phyloP scores from a whole-genome alignment of 192 early-diverging fungal genomes.

The Gryganskiella cystojenkinii region DNA sequence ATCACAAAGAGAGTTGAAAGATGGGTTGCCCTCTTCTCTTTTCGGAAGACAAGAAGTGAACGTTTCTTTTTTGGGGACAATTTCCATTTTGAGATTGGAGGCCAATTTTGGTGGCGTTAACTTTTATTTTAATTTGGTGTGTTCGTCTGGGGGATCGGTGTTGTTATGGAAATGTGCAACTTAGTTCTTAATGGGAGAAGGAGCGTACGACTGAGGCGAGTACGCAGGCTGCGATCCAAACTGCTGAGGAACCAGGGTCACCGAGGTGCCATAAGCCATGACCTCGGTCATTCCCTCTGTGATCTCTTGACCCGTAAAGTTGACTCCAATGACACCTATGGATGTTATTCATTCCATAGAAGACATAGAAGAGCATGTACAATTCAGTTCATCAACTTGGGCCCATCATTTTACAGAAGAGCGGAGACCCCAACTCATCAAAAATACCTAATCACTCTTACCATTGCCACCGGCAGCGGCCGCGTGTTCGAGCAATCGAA shows the following conservation, averaged over 20 bases:
- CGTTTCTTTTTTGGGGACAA: too few species aligned
- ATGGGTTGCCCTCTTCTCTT: too few species aligned
- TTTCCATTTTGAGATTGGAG: too few species aligned
- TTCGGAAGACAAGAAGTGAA: too few species aligned
- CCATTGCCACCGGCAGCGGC: conserved; percentile 49
- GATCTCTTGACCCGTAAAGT: conserved; percentile 36
- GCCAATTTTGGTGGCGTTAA: too few species aligned
- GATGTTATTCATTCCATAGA: background rate
- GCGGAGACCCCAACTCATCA: too few species aligned
- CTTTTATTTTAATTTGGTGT: background rate
- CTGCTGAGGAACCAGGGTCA: conserved; percentile 27
- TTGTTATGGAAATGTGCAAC: background rate
- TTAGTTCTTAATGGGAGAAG: background rate
- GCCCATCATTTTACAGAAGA: too few species aligned
- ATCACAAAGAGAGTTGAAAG: too few species aligned
- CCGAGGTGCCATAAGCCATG: conserved; percentile 44
- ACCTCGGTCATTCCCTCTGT: conserved; percentile 46
- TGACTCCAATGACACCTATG: conserved; percentile 32
- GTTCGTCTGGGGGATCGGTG: background rate
- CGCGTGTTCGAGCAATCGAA: conserved; percentile 46
- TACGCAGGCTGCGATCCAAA: conserved; percentile 2
- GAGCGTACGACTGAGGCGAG: background rate
- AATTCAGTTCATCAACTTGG: too few species aligned
- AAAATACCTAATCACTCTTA: background rate
- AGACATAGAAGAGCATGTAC: background rate